Evolutionary conservation across 495 filamentous ascomycete genomes (phyloP).

Genomic region (Xanthoparmelia taractica): DNA sequence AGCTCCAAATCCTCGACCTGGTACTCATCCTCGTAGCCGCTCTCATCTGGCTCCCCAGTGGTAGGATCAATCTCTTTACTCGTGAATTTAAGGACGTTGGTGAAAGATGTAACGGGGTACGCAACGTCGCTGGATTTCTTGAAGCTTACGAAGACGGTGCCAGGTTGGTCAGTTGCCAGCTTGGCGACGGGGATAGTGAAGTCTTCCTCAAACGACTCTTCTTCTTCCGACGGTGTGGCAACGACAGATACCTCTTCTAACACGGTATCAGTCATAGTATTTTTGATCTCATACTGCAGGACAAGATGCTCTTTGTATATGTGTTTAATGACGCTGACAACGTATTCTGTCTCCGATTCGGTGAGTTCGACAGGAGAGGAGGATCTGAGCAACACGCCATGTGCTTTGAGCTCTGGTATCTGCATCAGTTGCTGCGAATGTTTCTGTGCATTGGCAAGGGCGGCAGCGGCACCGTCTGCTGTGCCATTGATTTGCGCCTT

Average conservation of each 20-base stretch:
- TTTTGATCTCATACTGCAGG: constrained; percentile 95
- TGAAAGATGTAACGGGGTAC: constrained; percentile 71
- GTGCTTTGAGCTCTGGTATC: constrained; percentile 82
- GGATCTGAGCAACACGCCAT: constrained; percentile 84
- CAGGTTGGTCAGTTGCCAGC: constrained; percentile 71
- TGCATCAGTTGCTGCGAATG: constrained; percentile 78
- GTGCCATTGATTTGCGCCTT: constrained; percentile 60
- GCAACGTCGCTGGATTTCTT: constrained; percentile 59
- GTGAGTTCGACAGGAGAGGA: constrained; percentile 81
- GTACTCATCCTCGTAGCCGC: constrained; percentile 94
- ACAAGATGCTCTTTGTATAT: constrained; percentile 96
- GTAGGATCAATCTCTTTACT: constrained; percentile 95
- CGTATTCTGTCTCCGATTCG: constrained; percentile 96
- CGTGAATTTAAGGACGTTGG: constrained; percentile 91
- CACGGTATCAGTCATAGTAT: constrained; percentile 84
- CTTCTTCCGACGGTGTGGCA: constrained; percentile 75
- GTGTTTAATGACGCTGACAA: constrained; percentile 88
- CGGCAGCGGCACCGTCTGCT: constrained; percentile 63
- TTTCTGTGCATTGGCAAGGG: constrained; percentile 72
- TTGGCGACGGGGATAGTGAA: constrained; percentile 87
- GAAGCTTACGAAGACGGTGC: constrained; percentile 92
- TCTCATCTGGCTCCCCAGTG: constrained; percentile 86
- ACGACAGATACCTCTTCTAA: constrained; percentile 86
- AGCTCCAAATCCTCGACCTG: constrained; percentile 93
- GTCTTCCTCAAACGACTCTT: constrained; percentile 67